phyloP scores from a whole-genome alignment of 371 early-diverging fungal species.

The Haplosporangium sp. region DNA sequence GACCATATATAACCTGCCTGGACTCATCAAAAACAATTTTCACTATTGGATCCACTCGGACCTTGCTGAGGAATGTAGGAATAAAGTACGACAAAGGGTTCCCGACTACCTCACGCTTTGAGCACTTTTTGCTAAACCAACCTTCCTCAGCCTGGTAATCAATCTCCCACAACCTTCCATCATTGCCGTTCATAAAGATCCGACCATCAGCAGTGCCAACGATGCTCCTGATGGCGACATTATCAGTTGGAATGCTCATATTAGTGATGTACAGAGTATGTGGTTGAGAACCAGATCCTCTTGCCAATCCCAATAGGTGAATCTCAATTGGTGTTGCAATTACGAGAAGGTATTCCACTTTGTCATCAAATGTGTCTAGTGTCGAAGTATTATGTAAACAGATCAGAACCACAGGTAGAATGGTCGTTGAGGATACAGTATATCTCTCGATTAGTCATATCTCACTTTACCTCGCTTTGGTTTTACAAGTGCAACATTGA shows the following conservation, averaged over 20 bases:
- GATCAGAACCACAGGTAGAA: not conserved
- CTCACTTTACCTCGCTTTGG: slow-evolving; percentile 70
- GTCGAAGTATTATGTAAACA: not conserved
- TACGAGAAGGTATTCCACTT: slow-evolving; percentile 85
- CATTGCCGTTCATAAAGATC: slow-evolving; percentile 86
- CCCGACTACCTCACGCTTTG: slow-evolving; percentile 64
- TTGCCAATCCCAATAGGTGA: slow-evolving; percentile 78
- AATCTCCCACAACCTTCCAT: slow-evolving; percentile 89
- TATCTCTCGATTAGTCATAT: not conserved
- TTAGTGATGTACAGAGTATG: slow-evolving; percentile 77
- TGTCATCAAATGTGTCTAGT: slow-evolving; percentile 79
- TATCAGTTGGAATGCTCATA: slow-evolving; percentile 80
- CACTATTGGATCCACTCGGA: slow-evolving; percentile 58
- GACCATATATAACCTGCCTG: slow-evolving; percentile 78
- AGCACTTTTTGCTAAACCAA: slow-evolving; percentile 84
- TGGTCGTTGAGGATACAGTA: not conserved
- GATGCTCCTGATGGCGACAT: slow-evolving; percentile 81
- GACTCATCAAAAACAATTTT: slow-evolving; percentile 76
- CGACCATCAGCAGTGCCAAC: slow-evolving; percentile 83
- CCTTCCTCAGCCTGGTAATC: slow-evolving; percentile 86
- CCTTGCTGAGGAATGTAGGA: slow-evolving; percentile 54
- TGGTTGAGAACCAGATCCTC: slow-evolving; percentile 47
- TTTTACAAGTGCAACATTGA: slow-evolving; percentile 81
- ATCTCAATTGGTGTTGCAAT: slow-evolving; percentile 89
- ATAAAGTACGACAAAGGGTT: slow-evolving; percentile 63